Evolutionary conservation across 1,139 yeast species (phyloP).

Genomic region (Candida tropicalis): DNA sequence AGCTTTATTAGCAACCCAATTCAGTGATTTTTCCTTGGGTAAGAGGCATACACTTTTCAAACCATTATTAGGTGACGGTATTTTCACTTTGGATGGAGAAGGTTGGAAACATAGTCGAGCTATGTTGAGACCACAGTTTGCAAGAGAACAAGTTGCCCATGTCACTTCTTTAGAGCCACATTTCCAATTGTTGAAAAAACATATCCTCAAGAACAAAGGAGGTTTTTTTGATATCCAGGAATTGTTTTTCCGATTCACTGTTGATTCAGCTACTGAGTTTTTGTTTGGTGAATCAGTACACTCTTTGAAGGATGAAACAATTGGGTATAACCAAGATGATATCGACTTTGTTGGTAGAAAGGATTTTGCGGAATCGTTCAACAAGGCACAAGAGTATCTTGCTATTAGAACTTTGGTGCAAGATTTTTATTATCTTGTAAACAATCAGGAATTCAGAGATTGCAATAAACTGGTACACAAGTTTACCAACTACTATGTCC

Average conservation of each 20-base stretch:
- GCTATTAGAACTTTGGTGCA: slow-evolving; percentile 34
- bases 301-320: slow-evolving; percentile 32
- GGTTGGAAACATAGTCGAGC: slow-evolving; percentile 61
- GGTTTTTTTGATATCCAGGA: slow-evolving; percentile 37
- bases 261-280: slow-evolving; percentile 46
- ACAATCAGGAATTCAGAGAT: slow-evolving; percentile 26
- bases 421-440: slow-evolving; percentile 27
- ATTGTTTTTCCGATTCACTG: slow-evolving; percentile 37
- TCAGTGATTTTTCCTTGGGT: slow-evolving; percentile 54
- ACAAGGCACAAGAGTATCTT: slow-evolving; percentile 30
- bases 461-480: slow-evolving; percentile 27
- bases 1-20: slow-evolving; percentile 42
- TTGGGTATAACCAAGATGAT: slow-evolving; percentile 24
- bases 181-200: slow-evolving; percentile 37
- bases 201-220: slow-evolving; percentile 28
- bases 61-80: slow-evolving; percentile 55
- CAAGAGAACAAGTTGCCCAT: slow-evolving; percentile 54
- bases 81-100: slow-evolving; percentile 55
- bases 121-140: slow-evolving; percentile 56
- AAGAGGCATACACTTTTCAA: slow-evolving; percentile 38
- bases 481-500: slow-evolving; percentile 30
- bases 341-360: slow-evolving; percentile 21
- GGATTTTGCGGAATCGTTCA: slow-evolving; percentile 33
- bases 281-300: slow-evolving; percentile 41
- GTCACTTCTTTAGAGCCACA: slow-evolving; percentile 47